Evolutionary conservation across 1,139 yeast species (phyloP).

Genomic region (Taiozyma sp.): DNA sequence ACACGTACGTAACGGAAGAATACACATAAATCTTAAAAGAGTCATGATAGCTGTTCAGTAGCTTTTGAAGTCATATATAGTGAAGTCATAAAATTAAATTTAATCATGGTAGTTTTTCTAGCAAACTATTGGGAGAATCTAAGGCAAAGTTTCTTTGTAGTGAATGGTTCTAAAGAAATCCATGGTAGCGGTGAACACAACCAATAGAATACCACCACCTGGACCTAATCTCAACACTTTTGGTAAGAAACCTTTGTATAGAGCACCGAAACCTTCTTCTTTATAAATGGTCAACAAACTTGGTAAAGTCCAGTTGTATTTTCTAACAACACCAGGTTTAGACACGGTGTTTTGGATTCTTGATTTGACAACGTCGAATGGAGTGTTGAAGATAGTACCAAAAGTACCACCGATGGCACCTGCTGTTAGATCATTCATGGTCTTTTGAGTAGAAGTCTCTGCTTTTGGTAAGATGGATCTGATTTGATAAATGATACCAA

Average conservation of each 20-base stretch:
- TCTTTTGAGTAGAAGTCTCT: constrained; percentile 61
- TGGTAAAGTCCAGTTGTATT: constrained; percentile 92
- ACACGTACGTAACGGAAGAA: neutral
- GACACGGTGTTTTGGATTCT: constrained; percentile 89
- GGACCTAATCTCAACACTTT: constrained; percentile 98
- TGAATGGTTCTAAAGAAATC: constrained; percentile 80
- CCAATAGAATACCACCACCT: constrained; percentile 97
- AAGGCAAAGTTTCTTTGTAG: constrained; percentile 13
- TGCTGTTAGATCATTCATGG: constrained; percentile 81
- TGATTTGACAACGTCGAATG: constrained; percentile 96
- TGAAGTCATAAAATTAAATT: neutral
- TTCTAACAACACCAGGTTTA: constrained; percentile 56
- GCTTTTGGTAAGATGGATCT: constrained; percentile 79
- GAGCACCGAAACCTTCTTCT: constrained; percentile 88
- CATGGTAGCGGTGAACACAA: constrained; percentile 92
- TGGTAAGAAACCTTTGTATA: constrained; percentile 94
- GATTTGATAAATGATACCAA: constrained; percentile 90
- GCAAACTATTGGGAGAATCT: neutral
- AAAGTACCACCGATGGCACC: constrained; percentile 97
- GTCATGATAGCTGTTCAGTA: neutral
- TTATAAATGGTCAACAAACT: constrained; percentile 68
- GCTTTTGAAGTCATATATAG: neutral
- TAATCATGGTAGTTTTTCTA: neutral
- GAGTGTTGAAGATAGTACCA: constrained; percentile 92
- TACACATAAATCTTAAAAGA: neutral